Conservation (phyloP, 768 basidiomycete genomes). For the Termitomyces sp. region DNA sequence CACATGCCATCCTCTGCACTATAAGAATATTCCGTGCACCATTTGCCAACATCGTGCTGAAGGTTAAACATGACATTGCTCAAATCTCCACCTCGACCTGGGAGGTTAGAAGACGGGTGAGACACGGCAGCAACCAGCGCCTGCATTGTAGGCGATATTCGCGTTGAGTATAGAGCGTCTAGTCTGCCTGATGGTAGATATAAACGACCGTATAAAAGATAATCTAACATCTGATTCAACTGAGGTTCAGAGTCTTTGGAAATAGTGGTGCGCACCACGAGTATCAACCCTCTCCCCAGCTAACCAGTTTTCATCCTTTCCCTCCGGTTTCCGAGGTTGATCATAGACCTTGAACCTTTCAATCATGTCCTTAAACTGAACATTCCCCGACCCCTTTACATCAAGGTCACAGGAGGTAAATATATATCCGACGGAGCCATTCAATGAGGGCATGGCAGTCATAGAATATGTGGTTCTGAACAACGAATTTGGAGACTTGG, state of each 20-base stretch:
- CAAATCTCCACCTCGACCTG: slow-evolving; percentile 43
- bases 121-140: slow-evolving; percentile 84
- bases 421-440: slow-evolving; percentile 91
- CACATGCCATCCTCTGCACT: slow-evolving; percentile 94
- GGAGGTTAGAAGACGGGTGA: slow-evolving; percentile 57
- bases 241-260: slow-evolving; percentile 15
- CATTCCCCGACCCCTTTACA: slow-evolving; percentile 63
- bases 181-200: slow-evolving; percentile 87
- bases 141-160: slow-evolving; percentile 77
- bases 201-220: slow-evolving; percentile 88
- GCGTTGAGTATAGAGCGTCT: slow-evolving; percentile 85
- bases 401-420: slow-evolving; percentile 86
- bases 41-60: slow-evolving; percentile 90
- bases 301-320: slow-evolving; percentile 76
- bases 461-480: slow-evolving; percentile 92
- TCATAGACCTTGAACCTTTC: slow-evolving; percentile 86
- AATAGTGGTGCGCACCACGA: slow-evolving; percentile 50
- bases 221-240: slow-evolving; percentile 52
- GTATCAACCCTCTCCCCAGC: slow-evolving; percentile 76
- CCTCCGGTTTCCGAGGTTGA: slow-evolving; percentile 76
- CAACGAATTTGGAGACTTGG: slow-evolving; percentile 83
- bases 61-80: slow-evolving; percentile 80
- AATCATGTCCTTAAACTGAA: slow-evolving; percentile 84
- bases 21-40: slow-evolving; percentile 93
- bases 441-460: slow-evolving; percentile 89